These are phyloP conservation scores for Leccinellum albellum DNA, from an alignment of 768 basidiomycete genomes.

Conservation along the genomic window DNA sequence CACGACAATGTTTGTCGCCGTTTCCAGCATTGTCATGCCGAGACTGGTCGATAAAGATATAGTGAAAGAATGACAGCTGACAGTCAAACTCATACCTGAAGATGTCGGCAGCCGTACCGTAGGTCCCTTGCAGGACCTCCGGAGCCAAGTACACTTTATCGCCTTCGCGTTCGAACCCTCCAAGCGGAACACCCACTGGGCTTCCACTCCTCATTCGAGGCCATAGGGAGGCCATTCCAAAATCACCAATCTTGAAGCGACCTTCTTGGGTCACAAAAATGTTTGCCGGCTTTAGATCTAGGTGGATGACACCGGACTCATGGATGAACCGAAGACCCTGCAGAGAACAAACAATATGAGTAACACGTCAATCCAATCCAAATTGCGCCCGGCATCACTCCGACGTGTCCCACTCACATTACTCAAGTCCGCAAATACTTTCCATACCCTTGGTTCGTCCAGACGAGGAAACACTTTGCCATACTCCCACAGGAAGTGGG, in stretches of 20 bases:
- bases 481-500: constrained; percentile 87
- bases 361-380: constrained; percentile 23
- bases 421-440: constrained; percentile 86
- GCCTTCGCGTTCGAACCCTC: constrained; percentile 89
- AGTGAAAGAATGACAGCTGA: not conserved
- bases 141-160: constrained; percentile 97
- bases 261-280: constrained; percentile 87
- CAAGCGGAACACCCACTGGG: constrained; percentile 34
- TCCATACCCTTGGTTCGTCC: constrained; percentile 94
- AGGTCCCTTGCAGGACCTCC: constrained; percentile 88
- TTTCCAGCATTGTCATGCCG: constrained; percentile 94
- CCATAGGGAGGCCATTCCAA: constrained; percentile 97
- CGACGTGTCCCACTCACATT: constrained; percentile 53
- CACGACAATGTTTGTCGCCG: constrained; percentile 92
- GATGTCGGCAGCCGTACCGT: constrained; percentile 92
- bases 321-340: constrained; percentile 91
- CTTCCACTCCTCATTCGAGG: constrained; percentile 50
- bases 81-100: constrained; percentile 71
- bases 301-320: constrained; percentile 81
- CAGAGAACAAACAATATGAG: constrained; percentile 22
- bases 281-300: constrained; percentile 97
- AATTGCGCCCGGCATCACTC: constrained; percentile 17
- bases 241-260: constrained; percentile 94
- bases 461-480: constrained; percentile 79
- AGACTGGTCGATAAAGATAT: constrained; percentile 50